Percentiles rank a stretch among this genome's conserved stretches.
phyloP scores from a whole-genome alignment of 805 yeast species.

The Kockiozyma suomiensis region DNA sequence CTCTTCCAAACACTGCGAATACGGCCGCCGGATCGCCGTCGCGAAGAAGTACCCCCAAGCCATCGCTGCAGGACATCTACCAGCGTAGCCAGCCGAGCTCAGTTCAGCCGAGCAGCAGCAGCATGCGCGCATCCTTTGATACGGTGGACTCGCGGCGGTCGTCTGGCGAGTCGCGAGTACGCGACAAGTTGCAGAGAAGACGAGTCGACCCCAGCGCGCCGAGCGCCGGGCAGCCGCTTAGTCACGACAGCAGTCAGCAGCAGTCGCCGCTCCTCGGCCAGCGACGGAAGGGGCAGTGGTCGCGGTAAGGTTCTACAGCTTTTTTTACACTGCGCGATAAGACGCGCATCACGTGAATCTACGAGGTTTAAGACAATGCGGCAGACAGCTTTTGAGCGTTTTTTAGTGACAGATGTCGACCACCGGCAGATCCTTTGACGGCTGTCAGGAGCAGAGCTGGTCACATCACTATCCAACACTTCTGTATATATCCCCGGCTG shows the following conservation, averaged over 20 bases:
- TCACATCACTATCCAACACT: too few relatives aligned
- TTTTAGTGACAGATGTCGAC: not conserved
- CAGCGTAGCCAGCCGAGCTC: conserved; percentile 20
- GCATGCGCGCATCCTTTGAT: conserved; percentile 15
- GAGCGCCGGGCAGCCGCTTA: not conserved
- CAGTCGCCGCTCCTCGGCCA: not conserved
- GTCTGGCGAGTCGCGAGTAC: conserved; percentile 28
- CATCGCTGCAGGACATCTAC: conserved; percentile 30
- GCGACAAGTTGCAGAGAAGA: conserved; percentile 26
- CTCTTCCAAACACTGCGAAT: not conserved
- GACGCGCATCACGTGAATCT: too few relatives aligned
- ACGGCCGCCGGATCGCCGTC: not conserved
- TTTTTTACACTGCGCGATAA: too few relatives aligned
- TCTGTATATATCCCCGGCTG: too few relatives aligned
- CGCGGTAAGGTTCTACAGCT: too few relatives aligned
- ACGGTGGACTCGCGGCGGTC: conserved; percentile 27
- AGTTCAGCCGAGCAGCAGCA: not conserved
- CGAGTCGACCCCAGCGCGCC: conserved; percentile 2
- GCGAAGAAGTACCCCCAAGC: conserved; percentile 15
- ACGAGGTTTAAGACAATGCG: too few relatives aligned
- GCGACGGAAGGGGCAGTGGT: not conserved
- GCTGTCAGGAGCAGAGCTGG: too few relatives aligned
- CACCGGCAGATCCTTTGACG: not conserved
- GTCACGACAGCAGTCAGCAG: not conserved
- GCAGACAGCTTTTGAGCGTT: not conserved